Evolutionary conservation across 1,139 yeast genomes (phyloP), one percentile per base, ranked within the genome.

Genomic region (Keqinozyma sinolaborantium): DNA sequence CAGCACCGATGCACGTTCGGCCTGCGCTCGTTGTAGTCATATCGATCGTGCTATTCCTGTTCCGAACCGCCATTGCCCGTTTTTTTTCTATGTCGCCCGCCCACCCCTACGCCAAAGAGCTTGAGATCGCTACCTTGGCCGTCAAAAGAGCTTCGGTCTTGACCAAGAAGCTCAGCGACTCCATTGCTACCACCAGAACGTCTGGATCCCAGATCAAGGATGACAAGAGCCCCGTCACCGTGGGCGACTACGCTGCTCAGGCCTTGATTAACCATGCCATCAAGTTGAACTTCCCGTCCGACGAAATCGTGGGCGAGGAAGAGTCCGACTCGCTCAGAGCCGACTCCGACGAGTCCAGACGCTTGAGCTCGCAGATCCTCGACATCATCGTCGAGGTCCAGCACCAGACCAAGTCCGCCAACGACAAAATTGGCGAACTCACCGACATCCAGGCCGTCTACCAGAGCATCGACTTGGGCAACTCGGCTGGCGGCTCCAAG

Each of bases 161-260:
- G 38, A 86, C 97, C 23, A 77, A 79, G 49, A 67, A 77, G 31
- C 83, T 92, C 34, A 77, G 85, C 37, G 77, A 77, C 35, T 73
- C 80, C 24, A 82, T 92, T 30, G 70, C 79, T 23, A 63, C 73
- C 14, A 70, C 81, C 25, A 72, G 68, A 41, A 63, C 73, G 20
- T 63, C 77, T 10, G 73, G 73, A 4, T 81, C 90, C 2, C 79
- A 87, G 42, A 83, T 88, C 41, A 92, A 92, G 52, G 74, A 76
- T 24, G 99, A 92, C 55, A 78, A 80, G 44, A 86, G 96, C 2
- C 99, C 99, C 1, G 99, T 92, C 10, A 92, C 99, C 2, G 74
- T 92, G 30, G 98, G 97, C 14, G 99, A 92, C 54, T 92, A 83
- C 55, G 96, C 95, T 4, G 92, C 97, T 0, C 99, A 92, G 53